A percentile compares a stretch with the other conserved stretches of the same genome.
These are phyloP conservation scores for Rhododendron ovatum DNA, from an alignment of 148 eudicot species.

Conservation along the genomic window DNA sequence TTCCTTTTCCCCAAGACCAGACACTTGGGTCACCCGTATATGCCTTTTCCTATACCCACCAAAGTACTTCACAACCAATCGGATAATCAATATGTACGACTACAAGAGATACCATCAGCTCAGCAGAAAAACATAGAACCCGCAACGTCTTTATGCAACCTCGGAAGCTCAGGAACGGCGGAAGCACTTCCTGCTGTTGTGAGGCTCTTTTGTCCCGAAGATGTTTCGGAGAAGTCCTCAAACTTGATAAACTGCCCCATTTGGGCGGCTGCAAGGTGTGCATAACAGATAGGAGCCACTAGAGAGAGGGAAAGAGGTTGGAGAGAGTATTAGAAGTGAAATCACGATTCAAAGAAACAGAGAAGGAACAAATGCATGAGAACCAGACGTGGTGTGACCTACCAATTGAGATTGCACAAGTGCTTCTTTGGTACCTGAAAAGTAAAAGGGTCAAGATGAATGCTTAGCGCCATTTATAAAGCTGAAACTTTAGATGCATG, in stretches of 20 bases:
- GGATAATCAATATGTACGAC: neutral
- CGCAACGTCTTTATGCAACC: conserved; percentile 48
- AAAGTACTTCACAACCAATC: neutral
- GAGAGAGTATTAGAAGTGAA: neutral
- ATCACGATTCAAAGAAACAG: neutral
- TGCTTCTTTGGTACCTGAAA: conserved; percentile 84
- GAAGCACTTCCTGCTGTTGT: conserved; percentile 34
- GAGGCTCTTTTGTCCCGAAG: conserved; percentile 36
- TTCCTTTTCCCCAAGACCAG: neutral
- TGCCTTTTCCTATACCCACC: neutral
- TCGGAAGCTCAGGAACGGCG: conserved; percentile 55
- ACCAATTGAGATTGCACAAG: conserved; percentile 81
- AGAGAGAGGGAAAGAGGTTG: conserved; percentile 12
- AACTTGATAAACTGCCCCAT: conserved; percentile 57
- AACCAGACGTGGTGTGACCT: neutral
- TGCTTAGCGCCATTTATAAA: neutral
- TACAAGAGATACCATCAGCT: conserved; percentile 5
- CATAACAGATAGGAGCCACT: conserved; percentile 93
- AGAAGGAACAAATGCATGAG: neutral
- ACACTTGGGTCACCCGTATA: neutral
- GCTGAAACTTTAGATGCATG: neutral
- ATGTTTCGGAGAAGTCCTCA: conserved; percentile 40
- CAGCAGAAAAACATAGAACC: conserved; percentile 84
- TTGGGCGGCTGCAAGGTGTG: conserved; percentile 83
- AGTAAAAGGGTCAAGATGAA: conserved; percentile 22